A percentile compares a stretch with the other conserved stretches of the same genome.
These are phyloP conservation scores for Rubroboletus pulcherrimus DNA, from an alignment of 768 basidiomycete genomes.

Conservation along the genomic window DNA sequence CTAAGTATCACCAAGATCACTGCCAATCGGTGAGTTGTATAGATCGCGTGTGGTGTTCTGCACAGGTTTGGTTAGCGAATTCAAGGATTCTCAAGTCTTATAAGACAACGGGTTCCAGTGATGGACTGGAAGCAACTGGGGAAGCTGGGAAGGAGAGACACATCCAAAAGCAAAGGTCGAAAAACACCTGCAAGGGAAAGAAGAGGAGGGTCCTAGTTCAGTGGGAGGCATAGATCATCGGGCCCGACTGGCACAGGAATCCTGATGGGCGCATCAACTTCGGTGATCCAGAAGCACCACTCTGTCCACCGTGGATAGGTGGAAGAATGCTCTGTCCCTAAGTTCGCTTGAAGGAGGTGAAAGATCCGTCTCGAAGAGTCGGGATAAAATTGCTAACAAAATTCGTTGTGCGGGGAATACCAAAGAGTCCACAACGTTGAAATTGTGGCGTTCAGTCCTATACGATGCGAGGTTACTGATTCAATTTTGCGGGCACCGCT, in stretches of 20 bases:
- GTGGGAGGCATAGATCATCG: not conserved
- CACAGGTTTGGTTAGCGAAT: not conserved
- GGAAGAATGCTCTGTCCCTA: not conserved
- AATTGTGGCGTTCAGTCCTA: too few relatives aligned
- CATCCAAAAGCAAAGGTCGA: not conserved
- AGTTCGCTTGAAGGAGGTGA: too few relatives aligned
- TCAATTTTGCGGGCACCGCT: not conserved
- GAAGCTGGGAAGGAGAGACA: not conserved
- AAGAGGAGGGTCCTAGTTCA: not conserved
- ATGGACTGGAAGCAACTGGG: not conserved
- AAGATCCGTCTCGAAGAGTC: not conserved
- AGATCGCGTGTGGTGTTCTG: not conserved
- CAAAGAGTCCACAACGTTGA: too few relatives aligned
- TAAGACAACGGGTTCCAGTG: not conserved
- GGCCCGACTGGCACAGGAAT: not conserved
- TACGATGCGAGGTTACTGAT: not conserved
- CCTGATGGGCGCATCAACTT: not conserved
- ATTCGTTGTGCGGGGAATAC: too few relatives aligned
- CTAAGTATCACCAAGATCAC: slow-evolving; percentile 7
- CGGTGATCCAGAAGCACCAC: not conserved
- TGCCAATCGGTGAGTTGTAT: slow-evolving; percentile 3
- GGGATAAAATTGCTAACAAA: not conserved
- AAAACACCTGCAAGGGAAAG: not conserved
- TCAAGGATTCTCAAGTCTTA: not conserved
- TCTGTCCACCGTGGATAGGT: not conserved